Evolutionary conservation across 768 basidiomycete species (phyloP).

Genomic region (Russula foetens): DNA sequence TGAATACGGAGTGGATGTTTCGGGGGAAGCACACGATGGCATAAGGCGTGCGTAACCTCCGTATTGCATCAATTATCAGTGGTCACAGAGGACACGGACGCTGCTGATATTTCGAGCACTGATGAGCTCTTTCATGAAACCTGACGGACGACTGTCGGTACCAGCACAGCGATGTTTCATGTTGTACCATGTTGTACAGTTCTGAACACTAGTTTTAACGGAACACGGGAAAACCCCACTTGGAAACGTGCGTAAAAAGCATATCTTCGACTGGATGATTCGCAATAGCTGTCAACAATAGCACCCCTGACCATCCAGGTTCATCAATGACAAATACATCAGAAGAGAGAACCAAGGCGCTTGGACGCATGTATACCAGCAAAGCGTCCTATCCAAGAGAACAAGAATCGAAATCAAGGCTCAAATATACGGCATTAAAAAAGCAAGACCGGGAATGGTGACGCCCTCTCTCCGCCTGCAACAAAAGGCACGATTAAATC

Average conservation of each 20-base stretch:
- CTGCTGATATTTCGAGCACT: too few species aligned
- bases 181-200: background rate
- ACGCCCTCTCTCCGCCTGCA: conserved; percentile 13
- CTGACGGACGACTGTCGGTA: background rate
- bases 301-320: background rate
- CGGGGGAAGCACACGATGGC: background rate
- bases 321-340: background rate
- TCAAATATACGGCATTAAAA: conserved; percentile 11
- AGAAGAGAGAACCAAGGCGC: background rate
- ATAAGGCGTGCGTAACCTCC: background rate
- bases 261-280: background rate
- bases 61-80: background rate
- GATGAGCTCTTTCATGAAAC: too few species aligned
- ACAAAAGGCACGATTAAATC: background rate
- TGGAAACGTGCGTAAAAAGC: background rate
- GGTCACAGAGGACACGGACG: background rate
- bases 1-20: background rate
- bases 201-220: background rate
- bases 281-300: background rate
- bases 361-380: background rate
- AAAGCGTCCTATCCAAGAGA: background rate
- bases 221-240: background rate
- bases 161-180: background rate
- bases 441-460: conserved; percentile 16
- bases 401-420: background rate